Conservation (phyloP, 345 rosid genomes). For the Lepidium didymum region DNA sequence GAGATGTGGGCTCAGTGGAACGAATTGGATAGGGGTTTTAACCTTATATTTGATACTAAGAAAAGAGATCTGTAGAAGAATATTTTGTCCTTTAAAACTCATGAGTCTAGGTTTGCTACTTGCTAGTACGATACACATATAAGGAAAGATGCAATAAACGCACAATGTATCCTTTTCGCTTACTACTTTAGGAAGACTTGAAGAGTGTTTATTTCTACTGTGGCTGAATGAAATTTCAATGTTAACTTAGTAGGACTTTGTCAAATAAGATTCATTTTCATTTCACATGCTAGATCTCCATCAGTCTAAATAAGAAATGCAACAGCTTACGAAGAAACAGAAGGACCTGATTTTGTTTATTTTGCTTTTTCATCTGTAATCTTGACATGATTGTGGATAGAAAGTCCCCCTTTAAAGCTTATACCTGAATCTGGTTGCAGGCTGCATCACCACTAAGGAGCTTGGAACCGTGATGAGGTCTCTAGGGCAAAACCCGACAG, state of each 20-base stretch:
- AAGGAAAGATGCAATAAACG: background rate
- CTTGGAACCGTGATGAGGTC: constrained; percentile 39
- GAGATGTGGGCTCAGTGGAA: background rate
- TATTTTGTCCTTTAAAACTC: background rate
- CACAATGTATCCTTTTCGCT: background rate
- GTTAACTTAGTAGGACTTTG: background rate
- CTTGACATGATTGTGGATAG: background rate
- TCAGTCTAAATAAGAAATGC: background rate
- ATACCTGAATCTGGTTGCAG: constrained; percentile 9
- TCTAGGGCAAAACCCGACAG: constrained; percentile 35
- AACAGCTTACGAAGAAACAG: no score
- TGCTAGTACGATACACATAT: background rate
- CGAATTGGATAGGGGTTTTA: background rate
- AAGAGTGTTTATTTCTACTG: background rate
- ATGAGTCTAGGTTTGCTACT: background rate
- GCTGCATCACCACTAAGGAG: constrained; percentile 41
- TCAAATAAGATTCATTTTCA: background rate
- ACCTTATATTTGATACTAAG: background rate
- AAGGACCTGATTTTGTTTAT: no score
- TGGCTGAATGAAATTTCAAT: background rate
- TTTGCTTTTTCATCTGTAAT: background rate
- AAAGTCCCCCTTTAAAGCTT: background rate
- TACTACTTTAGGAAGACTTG: background rate
- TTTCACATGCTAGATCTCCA: background rate
- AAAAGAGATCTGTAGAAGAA: background rate